These are phyloP conservation scores for Schizothecium vesticola DNA, from an alignment of 495 filamentous ascomycete species.

Conservation along the genomic window DNA sequence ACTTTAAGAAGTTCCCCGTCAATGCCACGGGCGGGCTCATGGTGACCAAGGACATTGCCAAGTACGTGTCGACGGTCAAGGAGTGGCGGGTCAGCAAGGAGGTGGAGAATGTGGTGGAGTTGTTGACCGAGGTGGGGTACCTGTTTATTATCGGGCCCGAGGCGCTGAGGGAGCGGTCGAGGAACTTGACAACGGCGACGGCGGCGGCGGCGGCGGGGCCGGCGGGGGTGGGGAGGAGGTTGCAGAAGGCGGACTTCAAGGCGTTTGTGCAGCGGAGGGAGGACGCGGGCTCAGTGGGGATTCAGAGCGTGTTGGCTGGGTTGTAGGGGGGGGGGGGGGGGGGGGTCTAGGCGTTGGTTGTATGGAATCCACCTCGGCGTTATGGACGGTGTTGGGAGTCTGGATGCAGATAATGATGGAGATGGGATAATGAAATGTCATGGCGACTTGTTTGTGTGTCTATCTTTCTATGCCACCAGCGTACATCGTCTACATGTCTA, in stretches of 20 bases:
- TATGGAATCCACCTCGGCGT: too few species aligned
- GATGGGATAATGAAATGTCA: neutral
- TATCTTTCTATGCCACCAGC: neutral
- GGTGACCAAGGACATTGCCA: conserved; percentile 92
- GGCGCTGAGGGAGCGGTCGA: conserved; percentile 68
- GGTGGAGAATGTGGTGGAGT: conserved; percentile 67
- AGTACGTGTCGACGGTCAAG: conserved; percentile 76
- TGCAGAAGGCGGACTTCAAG: conserved; percentile 69
- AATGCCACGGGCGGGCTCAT: conserved; percentile 89
- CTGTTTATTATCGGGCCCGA: conserved; percentile 92
- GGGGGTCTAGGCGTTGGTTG: neutral
- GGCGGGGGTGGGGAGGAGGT: conserved; percentile 39
- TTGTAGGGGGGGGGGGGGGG: conserved; percentile 21
- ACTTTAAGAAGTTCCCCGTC: conserved; percentile 89
- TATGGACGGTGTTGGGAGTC: neutral
- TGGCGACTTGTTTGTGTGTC: neutral
- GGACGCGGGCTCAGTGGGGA: conserved; percentile 70
- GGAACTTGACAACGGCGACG: conserved; percentile 47
- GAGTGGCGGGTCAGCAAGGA: conserved; percentile 72
- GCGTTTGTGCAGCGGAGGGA: conserved; percentile 76
- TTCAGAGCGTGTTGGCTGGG: conserved; percentile 68
- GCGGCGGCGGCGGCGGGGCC: conserved; percentile 20
- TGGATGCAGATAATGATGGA: neutral
- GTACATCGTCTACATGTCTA: too few species aligned
- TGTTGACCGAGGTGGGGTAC: conserved; percentile 89